phyloP scores from a whole-genome alignment of 2,329 filamentous ascomycete species.

The Fusarium transvaalense region DNA sequence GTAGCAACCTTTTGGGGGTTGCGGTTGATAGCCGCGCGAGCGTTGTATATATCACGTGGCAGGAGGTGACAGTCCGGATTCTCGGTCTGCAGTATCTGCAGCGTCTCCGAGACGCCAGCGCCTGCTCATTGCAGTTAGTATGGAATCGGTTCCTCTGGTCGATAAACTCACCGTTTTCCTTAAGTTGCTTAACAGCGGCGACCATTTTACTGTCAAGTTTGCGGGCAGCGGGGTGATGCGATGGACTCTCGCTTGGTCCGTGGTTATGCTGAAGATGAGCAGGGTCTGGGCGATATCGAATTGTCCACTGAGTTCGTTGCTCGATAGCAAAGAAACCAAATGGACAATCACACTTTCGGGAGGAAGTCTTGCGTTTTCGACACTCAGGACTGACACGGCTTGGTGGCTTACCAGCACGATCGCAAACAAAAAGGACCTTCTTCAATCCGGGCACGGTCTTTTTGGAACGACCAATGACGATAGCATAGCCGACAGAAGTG shows the following conservation, averaged over 20 bases:
- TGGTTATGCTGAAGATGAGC: constrained; percentile 73
- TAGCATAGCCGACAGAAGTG: constrained; percentile 75
- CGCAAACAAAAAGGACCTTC: constrained; percentile 76
- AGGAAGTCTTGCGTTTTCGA: constrained; percentile 74
- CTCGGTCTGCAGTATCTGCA: constrained; percentile 73
- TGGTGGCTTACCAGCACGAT: constrained; percentile 73
- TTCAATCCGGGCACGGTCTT: constrained; percentile 76
- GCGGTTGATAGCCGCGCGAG: constrained; percentile 74
- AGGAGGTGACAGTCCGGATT: constrained; percentile 73
- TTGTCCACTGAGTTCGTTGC: constrained; percentile 75
- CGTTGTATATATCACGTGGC: constrained; percentile 76
- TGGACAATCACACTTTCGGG: constrained; percentile 76
- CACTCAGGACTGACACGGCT: constrained; percentile 72
- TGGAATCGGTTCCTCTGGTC: constrained; percentile 34
- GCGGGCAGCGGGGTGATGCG: constrained; percentile 74
- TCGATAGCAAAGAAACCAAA: constrained; percentile 79
- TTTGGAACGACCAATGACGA: constrained; percentile 76
- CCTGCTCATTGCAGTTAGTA: constrained; percentile 61
- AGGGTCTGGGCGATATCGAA: constrained; percentile 72
- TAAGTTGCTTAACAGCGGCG: constrained; percentile 73
- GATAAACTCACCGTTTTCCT: constrained; percentile 70
- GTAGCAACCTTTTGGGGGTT: constrained; percentile 72
- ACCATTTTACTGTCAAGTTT: constrained; percentile 77
- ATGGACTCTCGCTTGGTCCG: constrained; percentile 73
- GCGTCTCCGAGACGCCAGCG: constrained; percentile 73